Conservation (phyloP, 2,329 filamentous ascomycete genomes). For the Talaromyces sp. region DNA sequence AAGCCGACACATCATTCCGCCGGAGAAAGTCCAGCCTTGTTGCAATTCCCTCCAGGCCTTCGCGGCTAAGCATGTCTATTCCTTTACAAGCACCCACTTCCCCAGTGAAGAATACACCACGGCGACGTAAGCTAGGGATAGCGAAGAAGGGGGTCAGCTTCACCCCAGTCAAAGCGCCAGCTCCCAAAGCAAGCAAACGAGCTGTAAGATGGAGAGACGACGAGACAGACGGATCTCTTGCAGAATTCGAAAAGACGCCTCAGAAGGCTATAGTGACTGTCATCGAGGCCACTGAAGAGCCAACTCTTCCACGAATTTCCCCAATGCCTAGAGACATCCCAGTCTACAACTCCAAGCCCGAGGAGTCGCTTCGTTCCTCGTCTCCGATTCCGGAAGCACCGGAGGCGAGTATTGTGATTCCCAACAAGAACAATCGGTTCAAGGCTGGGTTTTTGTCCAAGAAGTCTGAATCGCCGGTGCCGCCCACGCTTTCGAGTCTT, state of each 20-base stretch:
- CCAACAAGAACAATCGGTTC: slow-evolving; percentile 71
- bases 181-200: slow-evolving; percentile 65
- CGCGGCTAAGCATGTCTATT: slow-evolving; percentile 32
- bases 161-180: slow-evolving; percentile 65
- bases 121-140: slow-evolving; percentile 63
- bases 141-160: slow-evolving; percentile 74
- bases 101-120: slow-evolving; percentile 75
- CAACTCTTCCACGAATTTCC: slow-evolving; percentile 50
- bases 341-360: slow-evolving; percentile 35
- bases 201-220: slow-evolving; percentile 92
- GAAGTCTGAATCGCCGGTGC: slow-evolving; percentile 63
- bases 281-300: slow-evolving; percentile 53
- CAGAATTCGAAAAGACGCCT: slow-evolving; percentile 89
- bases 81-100: slow-evolving; percentile 47
- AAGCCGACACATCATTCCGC: slow-evolving; percentile 73
- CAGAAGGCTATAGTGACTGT: slow-evolving; percentile 62
- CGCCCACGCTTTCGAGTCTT: slow-evolving; percentile 57
- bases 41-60: slow-evolving; percentile 28
- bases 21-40: slow-evolving; percentile 52
- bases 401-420: slow-evolving; percentile 58
- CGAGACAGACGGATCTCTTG: slow-evolving; percentile 76
- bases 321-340: slow-evolving; percentile 46
- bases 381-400: slow-evolving; percentile 58
- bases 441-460: slow-evolving; percentile 82
- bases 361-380: slow-evolving; percentile 42